Evolutionary conservation across 2,329 filamentous ascomycete species (phyloP).

Genomic region (Phaeosphaeriaceae sp.): DNA sequence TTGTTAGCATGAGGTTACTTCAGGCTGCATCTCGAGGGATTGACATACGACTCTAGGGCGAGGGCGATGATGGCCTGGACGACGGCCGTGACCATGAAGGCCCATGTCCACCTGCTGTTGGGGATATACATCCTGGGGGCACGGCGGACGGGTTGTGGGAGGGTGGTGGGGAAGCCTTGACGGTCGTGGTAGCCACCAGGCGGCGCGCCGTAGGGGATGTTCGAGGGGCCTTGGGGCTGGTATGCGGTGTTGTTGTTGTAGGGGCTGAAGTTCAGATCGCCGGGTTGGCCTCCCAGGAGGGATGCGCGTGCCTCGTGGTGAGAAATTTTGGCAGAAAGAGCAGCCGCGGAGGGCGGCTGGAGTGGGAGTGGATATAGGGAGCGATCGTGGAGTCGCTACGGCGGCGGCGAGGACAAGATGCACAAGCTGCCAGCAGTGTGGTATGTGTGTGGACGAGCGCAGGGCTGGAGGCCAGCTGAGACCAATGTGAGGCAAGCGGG

Average conservation of each 20-base stretch:
- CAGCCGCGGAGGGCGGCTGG: slow-evolving; percentile 48
- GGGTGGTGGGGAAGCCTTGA: slow-evolving; percentile 51
- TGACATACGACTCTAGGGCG: slow-evolving; percentile 81
- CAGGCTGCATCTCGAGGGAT: not conserved
- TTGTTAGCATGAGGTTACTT: slow-evolving; percentile 13
- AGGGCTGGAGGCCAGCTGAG: slow-evolving; percentile 39
- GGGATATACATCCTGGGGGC: slow-evolving; percentile 72
- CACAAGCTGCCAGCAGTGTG: slow-evolving; percentile 14
- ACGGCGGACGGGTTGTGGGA: slow-evolving; percentile 45
- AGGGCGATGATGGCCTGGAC: slow-evolving; percentile 82
- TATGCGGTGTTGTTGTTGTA: slow-evolving; percentile 39
- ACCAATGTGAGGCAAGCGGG: slow-evolving; percentile 33
- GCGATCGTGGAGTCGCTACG: slow-evolving; percentile 10
- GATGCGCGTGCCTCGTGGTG: slow-evolving; percentile 64
- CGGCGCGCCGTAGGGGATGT: slow-evolving; percentile 54
- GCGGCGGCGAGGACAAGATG: slow-evolving; percentile 18
- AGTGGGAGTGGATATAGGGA: slow-evolving; percentile 26
- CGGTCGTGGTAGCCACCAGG: slow-evolving; percentile 56
- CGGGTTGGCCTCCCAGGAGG: slow-evolving; percentile 64
- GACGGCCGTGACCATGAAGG: slow-evolving; percentile 77
- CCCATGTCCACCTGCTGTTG: slow-evolving; percentile 85
- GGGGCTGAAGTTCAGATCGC: slow-evolving; percentile 58
- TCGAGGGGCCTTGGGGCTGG: slow-evolving; percentile 51
- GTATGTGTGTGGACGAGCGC: slow-evolving; percentile 20
- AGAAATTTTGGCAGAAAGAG: slow-evolving; percentile 58